Base-by-base conservation (phyloP, 1,284 basidiomycete genomes). In the Sporisorium iseilematis-ciliati region DNA sequence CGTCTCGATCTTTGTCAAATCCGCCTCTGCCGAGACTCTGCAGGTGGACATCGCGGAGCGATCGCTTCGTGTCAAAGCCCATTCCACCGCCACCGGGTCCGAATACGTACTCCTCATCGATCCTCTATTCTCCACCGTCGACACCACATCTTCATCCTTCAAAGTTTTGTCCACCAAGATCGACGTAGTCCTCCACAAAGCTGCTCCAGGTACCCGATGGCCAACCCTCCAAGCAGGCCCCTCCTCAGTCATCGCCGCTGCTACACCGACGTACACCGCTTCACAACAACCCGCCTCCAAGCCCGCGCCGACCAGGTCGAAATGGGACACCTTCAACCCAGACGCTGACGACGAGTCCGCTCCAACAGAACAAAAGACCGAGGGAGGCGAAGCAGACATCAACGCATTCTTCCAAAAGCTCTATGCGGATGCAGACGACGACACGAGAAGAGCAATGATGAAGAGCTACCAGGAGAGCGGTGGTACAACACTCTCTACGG, bases 361-460 rank as follows among this genome's bases (percentile, higher is more conserved):
- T 12, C 48, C 42, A 11, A 43, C 64, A 6, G 61, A 23, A 7
- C 55, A 20, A 20, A 54, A 51, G 20, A 16, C 20, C n/a, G 57
- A 57, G 4, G 62, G 49, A 0, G 75, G 35, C 7, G 77, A 79
- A 16, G 77, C 76, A 2, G 78, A 79, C 29, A 70, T 85, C 45
- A 76, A 85, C 43, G 60, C 67, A 10, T 85, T 85, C 50, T 85
- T 85, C 71, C 78, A 84, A 49, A 68, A 80, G 49, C 69, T 85
- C 21, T 85, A 83, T 52, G 78, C 80, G 16, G 78, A 80, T 25
- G 83, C 83, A 21, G 79, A 82, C 58, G 72, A 76, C 35, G 82
- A 85, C 41, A 84, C 83, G n/a, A 64, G 70, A 16, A 60, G 77
- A 14, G 83, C 83, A 16, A 85, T 85, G 83, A 68, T 82, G 48